Evolutionary conservation across 2,329 filamentous ascomycete genomes (phyloP).

Genomic region (Pseudogymnoascus sp.): DNA sequence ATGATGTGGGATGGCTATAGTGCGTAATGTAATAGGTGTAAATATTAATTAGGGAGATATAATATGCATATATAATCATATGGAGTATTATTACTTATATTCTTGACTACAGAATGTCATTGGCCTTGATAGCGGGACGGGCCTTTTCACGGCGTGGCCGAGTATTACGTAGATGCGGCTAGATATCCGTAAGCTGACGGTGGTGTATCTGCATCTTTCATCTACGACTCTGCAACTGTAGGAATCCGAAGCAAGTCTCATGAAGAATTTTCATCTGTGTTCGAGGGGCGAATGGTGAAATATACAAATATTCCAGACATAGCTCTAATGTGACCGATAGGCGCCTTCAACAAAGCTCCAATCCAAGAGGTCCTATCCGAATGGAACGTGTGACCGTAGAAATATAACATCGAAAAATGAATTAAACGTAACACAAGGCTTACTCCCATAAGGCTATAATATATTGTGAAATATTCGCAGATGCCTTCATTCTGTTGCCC

Average conservation of each 20-base stretch:
- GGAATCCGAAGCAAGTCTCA: background rate
- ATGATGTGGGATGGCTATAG: background rate
- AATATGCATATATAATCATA: background rate
- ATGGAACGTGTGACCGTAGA: constrained; percentile 1
- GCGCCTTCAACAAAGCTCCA: background rate
- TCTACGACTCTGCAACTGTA: background rate
- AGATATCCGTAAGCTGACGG: background rate
- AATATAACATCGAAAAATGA: background rate
- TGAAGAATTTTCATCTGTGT: background rate
- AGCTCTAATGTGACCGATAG: background rate
- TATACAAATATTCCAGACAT: background rate
- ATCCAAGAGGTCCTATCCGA: background rate
- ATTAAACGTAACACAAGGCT: constrained; percentile 1
- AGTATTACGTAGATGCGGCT: background rate
- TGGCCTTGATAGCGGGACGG: background rate
- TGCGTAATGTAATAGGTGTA: background rate
- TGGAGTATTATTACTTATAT: background rate
- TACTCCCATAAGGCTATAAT: background rate
- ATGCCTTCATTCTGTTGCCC: background rate
- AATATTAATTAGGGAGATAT: background rate
- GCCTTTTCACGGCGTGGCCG: background rate
- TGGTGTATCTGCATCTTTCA: background rate
- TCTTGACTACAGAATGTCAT: background rate
- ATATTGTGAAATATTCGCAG: background rate
- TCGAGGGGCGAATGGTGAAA: background rate